phyloP scores from a whole-genome alignment of 1,284 basidiomycete genomes.

The Boletellus dicymbophilus region DNA sequence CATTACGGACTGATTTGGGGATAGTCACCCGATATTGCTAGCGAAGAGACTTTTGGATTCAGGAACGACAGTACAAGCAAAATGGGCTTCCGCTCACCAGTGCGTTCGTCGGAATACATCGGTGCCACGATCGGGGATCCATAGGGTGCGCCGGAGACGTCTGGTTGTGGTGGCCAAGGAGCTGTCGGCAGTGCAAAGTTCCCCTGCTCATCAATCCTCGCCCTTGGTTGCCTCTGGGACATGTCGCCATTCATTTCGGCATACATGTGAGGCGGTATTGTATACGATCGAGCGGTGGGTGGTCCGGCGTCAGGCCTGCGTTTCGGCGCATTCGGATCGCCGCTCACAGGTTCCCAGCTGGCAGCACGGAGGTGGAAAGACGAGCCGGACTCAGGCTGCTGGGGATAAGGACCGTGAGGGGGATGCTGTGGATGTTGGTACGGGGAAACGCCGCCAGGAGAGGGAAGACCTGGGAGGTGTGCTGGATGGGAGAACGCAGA shows the following conservation, averaged over 20 bases:
- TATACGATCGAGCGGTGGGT: conserved; percentile 34
- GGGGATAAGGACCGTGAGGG: conserved; percentile 30
- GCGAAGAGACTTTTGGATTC: conserved; percentile 19
- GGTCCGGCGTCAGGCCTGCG: conserved; percentile 34
- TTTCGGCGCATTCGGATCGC: conserved; percentile 37
- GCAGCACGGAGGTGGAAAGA: conserved; percentile 46
- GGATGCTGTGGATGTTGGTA: conserved; percentile 35
- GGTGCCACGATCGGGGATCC: conserved; percentile 38
- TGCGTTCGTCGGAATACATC: conserved; percentile 48
- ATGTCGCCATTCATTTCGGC: conserved; percentile 36
- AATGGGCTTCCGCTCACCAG: conserved; percentile 34
- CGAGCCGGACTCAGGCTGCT: conserved; percentile 28
- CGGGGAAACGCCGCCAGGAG: conserved; percentile 25
- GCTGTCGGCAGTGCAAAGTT: conserved; percentile 25
- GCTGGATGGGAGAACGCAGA: conserved; percentile 32
- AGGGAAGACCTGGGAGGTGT: conserved; percentile 29
- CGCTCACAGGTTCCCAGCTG: conserved; percentile 41
- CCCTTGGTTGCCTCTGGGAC: conserved; percentile 25
- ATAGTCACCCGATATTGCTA: conserved; percentile 33
- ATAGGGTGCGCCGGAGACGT: conserved; percentile 34
- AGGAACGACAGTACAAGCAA: conserved; percentile 7
- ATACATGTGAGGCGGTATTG: conserved; percentile 36
- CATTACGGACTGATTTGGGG: conserved; percentile 33
- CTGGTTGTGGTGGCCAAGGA: conserved; percentile 31
- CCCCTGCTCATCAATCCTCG: conserved; percentile 33